Evolutionary conservation across 1,139 yeast genomes (phyloP).

Genomic region (Hansenula lynferdii): DNA sequence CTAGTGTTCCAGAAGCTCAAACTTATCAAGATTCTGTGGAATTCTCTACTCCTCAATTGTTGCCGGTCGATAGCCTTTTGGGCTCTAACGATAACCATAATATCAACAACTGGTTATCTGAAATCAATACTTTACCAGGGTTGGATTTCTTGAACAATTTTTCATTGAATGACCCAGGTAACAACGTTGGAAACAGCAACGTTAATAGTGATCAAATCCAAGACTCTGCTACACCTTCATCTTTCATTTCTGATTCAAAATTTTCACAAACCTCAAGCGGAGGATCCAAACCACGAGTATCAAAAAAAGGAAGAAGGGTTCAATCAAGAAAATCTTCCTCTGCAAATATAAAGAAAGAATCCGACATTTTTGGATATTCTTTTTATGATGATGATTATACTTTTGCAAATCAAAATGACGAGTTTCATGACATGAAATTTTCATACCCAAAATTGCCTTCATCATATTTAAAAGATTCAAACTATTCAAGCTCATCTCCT

Average conservation of each 20-base stretch:
- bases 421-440: slow-evolving; percentile 13
- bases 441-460: slow-evolving; percentile 21
- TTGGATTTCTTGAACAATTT: slow-evolving; percentile 19
- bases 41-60: slow-evolving; percentile 61
- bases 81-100: neutral
- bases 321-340: slow-evolving; percentile 1
- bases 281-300: neutral
- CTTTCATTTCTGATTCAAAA: neutral
- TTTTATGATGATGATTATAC: slow-evolving; percentile 28
- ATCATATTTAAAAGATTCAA: slow-evolving; percentile 14
- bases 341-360: neutral
- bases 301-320: neutral
- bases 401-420: slow-evolving; percentile 15
- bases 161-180: slow-evolving; percentile 7
- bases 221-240: neutral
- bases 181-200: slow-evolving; percentile 2
- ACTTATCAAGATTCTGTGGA: slow-evolving; percentile 43
- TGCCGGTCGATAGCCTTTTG: slow-evolving; percentile 38
- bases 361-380: slow-evolving; percentile 26
- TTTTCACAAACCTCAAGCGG: neutral
- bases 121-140: slow-evolving; percentile 18
- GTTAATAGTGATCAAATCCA: too few relatives aligned
- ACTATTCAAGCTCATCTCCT: slow-evolving; percentile 8
- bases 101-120: slow-evolving; percentile 14
- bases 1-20: slow-evolving; percentile 28